A percentile compares a stretch with the other conserved stretches of the same genome.
These are phyloP conservation scores for Dictyophora rubrovolvata DNA, from an alignment of 768 basidiomycete genomes.

Conservation along the genomic window DNA sequence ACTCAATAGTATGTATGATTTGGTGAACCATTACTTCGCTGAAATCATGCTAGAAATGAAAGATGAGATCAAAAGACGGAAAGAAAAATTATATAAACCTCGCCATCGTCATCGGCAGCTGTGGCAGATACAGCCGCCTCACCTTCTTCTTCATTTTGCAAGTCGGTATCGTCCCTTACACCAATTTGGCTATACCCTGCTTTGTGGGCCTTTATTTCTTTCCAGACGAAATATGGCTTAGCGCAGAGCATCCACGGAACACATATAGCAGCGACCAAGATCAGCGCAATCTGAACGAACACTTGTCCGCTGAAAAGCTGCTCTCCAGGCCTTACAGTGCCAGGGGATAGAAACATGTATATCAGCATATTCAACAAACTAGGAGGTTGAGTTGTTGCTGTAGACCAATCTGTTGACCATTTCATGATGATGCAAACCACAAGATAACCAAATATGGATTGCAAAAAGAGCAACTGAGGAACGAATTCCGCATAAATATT, in stretches of 20 bases:
- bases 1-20: slow-evolving; percentile 97
- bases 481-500: slow-evolving; percentile 94
- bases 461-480: slow-evolving; percentile 94
- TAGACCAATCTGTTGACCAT: slow-evolving; percentile 90
- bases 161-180: slow-evolving; percentile 44
- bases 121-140: slow-evolving; percentile 67
- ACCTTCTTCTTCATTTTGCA: slow-evolving; percentile 77
- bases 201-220: slow-evolving; percentile 78
- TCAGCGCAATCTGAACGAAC: slow-evolving; percentile 68
- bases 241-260: slow-evolving; percentile 91
- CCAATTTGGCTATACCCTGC: slow-evolving; percentile 70
- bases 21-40: slow-evolving; percentile 95
- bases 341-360: slow-evolving; percentile 90
- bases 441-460: slow-evolving; percentile 96
- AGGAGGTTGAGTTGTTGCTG: slow-evolving; percentile 59
- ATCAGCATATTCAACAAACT: slow-evolving; percentile 94
- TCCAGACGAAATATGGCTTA: slow-evolving; percentile 88
- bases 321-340: slow-evolving; percentile 52
- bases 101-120: slow-evolving; percentile 58
- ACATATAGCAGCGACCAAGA: slow-evolving; percentile 73
- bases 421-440: slow-evolving; percentile 93
- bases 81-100: slow-evolving; percentile 39
- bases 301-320: slow-evolving; percentile 84
- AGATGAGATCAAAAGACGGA: slow-evolving; percentile 8
- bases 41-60: slow-evolving; percentile 75